Conservation (phyloP, 129 eudicot species). For the Tanacetum coccineum region DNA sequence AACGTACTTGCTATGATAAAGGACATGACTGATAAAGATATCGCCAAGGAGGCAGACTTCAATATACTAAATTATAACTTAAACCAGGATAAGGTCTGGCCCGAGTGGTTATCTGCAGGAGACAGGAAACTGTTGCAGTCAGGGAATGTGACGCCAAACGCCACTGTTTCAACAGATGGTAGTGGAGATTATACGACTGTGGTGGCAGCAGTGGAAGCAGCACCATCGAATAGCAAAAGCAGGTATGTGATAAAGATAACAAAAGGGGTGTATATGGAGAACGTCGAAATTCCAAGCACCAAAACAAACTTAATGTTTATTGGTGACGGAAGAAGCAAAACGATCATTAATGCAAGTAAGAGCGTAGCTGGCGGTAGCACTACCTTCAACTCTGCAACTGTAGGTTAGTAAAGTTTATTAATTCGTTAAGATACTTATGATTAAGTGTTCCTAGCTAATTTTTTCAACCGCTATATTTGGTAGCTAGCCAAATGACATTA, state of each 20-base stretch:
- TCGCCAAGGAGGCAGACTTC: neutral
- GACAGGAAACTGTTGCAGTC: conserved; percentile 42
- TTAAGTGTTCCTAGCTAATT: too few species aligned
- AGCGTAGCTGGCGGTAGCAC: conserved; percentile 36
- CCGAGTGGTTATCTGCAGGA: conserved; percentile 35
- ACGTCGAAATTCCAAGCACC: conserved; percentile 36
- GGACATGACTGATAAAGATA: conserved; percentile 22
- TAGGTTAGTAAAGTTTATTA: conserved; percentile 27
- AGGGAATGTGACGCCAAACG: conserved; percentile 23
- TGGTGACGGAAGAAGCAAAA: conserved; percentile 46
- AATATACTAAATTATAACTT: neutral
- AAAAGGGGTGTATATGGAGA: conserved; percentile 42
- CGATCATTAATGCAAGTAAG: conserved; percentile 40
- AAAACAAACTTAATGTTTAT: conserved; percentile 43
- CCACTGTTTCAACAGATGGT: conserved; percentile 44
- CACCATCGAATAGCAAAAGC: conserved; percentile 32
- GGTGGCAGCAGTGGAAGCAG: conserved; percentile 45
- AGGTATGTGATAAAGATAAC: conserved; percentile 37
- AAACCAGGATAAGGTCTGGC: conserved; percentile 7
- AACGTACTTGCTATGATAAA: conserved; percentile 25
- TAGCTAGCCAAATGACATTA: too few species aligned
- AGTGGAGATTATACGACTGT: conserved; percentile 47
- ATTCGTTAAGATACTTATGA: too few species aligned
- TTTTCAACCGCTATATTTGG: too few species aligned
- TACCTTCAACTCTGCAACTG: conserved; percentile 41